Percentiles rank a stretch among this genome's conserved stretches.
phyloP scores from a whole-genome alignment of 495 filamentous ascomycete genomes.

The Endocarpon pusillum region DNA sequence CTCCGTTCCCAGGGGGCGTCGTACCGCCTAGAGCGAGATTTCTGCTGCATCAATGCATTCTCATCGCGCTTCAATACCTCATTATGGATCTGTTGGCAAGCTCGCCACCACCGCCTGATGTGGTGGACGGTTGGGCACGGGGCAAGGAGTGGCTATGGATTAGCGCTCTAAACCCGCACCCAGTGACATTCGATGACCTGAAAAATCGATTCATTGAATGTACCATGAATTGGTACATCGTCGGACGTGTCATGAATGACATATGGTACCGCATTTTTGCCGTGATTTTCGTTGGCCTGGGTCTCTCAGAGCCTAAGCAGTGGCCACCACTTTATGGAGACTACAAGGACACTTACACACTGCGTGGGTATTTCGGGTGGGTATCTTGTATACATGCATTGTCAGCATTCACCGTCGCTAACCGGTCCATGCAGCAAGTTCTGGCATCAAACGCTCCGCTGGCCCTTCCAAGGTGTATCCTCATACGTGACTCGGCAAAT shows the following conservation, averaged over 20 bases:
- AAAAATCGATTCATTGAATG: too few relatives aligned
- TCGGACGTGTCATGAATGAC: slow-evolving; percentile 7
- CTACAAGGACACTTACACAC: slow-evolving; percentile 16
- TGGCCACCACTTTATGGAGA: slow-evolving; percentile 20
- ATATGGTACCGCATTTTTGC: slow-evolving; percentile 7
- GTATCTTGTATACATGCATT: slow-evolving; percentile 1
- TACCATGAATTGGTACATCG: slow-evolving; percentile 8
- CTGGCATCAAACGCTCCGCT: slow-evolving; percentile 24
- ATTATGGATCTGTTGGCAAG: too few relatives aligned
- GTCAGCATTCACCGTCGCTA: too few relatives aligned
- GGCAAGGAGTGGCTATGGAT: too few relatives aligned
- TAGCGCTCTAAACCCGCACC: too few relatives aligned
- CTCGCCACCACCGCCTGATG: too few relatives aligned
- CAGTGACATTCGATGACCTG: too few relatives aligned
- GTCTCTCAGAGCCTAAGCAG: slow-evolving; percentile 6
- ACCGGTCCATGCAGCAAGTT: slow-evolving; percentile 17
- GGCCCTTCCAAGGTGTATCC: slow-evolving; percentile 13
- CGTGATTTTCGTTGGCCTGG: slow-evolving; percentile 7
- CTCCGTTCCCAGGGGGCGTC: too few relatives aligned
- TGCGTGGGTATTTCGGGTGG: slow-evolving; percentile 19
- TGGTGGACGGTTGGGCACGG: too few relatives aligned
- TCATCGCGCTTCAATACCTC: too few relatives aligned
- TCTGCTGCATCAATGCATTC: too few relatives aligned
- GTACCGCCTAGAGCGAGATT: too few relatives aligned
- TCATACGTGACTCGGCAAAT: slow-evolving; percentile 14